These are phyloP conservation scores for Leptographium galeiforme DNA, from an alignment of 2,329 filamentous ascomycete genomes.

Conservation along the genomic window DNA sequence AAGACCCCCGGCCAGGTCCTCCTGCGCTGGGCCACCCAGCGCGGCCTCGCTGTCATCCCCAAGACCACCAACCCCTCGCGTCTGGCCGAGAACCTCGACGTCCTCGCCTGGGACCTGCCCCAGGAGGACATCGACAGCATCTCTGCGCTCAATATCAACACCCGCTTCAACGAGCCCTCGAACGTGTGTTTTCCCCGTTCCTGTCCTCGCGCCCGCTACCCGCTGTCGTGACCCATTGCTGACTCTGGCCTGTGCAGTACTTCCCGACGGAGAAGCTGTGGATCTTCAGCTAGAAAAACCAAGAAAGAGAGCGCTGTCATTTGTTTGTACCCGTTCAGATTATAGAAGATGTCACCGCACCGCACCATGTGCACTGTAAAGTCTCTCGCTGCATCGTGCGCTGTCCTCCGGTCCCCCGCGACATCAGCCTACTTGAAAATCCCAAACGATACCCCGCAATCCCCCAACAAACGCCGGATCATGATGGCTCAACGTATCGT, in stretches of 20 bases:
- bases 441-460: neutral
- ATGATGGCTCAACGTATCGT: neutral
- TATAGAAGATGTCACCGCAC: neutral
- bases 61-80: conserved; percentile 42
- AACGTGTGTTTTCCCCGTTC: conserved; percentile 9
- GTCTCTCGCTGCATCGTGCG: neutral
- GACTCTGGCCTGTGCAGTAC: conserved; percentile 26
- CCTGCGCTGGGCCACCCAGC: conserved; percentile 77
- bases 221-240: neutral
- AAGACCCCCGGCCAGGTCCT: conserved; percentile 71
- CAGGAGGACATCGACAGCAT: conserved; percentile 43
- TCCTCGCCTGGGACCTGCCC: conserved; percentile 39
- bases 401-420: neutral
- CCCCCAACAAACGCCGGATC: neutral
- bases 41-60: conserved; percentile 66
- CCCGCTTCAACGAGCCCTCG: conserved; percentile 48
- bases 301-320: too few species aligned
- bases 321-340: neutral
- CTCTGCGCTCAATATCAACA: conserved; percentile 33
- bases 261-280: conserved; percentile 42
- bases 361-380: neutral
- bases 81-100: conserved; percentile 42
- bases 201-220: neutral
- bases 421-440: neutral
- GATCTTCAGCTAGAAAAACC: conserved; percentile 36